Conservation (phyloP, 2,329 filamentous ascomycete species). For the Ophiostoma himal-ulmi region DNA sequence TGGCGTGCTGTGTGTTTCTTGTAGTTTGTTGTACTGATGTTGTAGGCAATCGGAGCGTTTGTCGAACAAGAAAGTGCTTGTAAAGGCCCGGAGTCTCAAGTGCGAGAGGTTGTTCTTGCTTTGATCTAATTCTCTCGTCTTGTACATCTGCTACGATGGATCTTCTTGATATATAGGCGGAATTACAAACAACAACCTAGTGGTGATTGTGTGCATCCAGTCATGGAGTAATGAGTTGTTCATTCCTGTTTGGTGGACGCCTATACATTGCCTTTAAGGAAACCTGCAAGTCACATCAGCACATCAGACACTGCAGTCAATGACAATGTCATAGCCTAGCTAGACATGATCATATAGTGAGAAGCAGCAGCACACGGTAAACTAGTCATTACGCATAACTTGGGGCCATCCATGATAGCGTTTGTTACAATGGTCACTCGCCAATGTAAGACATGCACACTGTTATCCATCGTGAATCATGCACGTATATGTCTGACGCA, state of each 20-base stretch:
- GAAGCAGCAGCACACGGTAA: background rate
- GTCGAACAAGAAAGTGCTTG: background rate
- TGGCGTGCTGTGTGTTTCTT: background rate
- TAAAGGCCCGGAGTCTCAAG: no score
- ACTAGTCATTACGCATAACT: background rate
- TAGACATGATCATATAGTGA: background rate
- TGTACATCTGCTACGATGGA: background rate
- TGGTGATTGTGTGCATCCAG: background rate
- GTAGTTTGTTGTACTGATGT: background rate
- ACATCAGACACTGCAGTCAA: background rate
- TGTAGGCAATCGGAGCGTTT: background rate
- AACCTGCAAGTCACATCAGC: background rate
- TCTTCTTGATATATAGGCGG: background rate
- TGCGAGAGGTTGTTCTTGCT: background rate
- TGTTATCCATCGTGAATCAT: background rate
- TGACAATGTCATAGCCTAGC: background rate
- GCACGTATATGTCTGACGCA: background rate
- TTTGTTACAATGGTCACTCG: background rate
- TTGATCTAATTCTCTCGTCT: background rate
- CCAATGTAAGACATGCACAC: background rate
- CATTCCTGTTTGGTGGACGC: background rate
- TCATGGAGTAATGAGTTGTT: background rate
- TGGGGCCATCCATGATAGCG: accelerated
- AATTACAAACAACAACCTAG: background rate
- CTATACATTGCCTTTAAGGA: background rate